Conservation (phyloP, 441 rosid species). For the Pelargonium australe region DNA sequence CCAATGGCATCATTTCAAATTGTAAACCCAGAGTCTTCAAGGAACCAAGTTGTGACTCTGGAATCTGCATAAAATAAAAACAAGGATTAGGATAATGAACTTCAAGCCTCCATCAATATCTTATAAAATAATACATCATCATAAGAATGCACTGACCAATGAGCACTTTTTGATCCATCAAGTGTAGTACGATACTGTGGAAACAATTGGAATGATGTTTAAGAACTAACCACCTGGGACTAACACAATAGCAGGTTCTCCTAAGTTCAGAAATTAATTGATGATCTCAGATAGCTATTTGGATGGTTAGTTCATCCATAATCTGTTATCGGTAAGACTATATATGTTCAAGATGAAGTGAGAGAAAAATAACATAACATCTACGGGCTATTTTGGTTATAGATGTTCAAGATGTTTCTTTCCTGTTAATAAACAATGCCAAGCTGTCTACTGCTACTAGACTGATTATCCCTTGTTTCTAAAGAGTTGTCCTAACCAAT, state of each 20-base stretch:
- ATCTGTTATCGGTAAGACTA: neutral
- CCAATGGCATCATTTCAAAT: constrained; percentile 68
- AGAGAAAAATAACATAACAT: neutral
- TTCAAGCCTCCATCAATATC: neutral
- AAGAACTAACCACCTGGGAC: neutral
- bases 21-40: constrained; percentile 51
- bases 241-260: neutral
- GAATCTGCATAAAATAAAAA: constrained; percentile 37
- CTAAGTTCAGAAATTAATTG: neutral
- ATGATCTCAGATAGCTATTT: neutral
- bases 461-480: neutral
- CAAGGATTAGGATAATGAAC: constrained; percentile 2
- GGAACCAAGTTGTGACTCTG: constrained; percentile 57
- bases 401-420: neutral
- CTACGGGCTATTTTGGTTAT: neutral
- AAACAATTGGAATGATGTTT: neutral
- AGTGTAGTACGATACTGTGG: neutral
- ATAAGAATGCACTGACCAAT: neutral
- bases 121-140: neutral
- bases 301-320: too few species aligned
- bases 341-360: neutral
- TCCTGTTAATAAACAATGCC: neutral
- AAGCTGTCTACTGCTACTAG: neutral
- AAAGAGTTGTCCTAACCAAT: neutral
- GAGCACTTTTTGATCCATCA: neutral